Conservation (phyloP, 164 flowering plant species). For the Tetrastigma voinierianum region DNA sequence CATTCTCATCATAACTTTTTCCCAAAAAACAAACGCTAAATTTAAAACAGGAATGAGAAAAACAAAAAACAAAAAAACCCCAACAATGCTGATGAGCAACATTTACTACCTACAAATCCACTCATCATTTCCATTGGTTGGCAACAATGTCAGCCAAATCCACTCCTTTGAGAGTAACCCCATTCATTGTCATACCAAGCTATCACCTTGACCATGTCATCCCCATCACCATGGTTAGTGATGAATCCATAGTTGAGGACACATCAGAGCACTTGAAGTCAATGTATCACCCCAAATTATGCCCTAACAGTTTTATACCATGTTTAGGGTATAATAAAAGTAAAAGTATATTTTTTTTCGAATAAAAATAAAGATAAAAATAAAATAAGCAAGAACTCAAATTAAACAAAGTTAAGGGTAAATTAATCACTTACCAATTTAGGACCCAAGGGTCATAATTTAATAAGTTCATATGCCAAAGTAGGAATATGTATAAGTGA, state of each 20-base stretch:
- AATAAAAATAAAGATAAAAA: no score
- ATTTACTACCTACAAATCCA: background rate
- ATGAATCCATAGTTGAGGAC: constrained; percentile 84
- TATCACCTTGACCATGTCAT: constrained; percentile 95
- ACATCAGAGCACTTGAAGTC: constrained; percentile 89
- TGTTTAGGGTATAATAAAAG: no score
- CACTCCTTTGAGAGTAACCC: constrained; percentile 95
- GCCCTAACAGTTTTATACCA: no score
- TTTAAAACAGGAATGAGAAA: background rate
- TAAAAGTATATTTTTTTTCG: no score
- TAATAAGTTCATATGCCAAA: no score
- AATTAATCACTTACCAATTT: no score
- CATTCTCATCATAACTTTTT: constrained; percentile 1
- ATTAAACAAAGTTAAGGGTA: no score
- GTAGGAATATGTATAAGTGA: no score
- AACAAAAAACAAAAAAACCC: background rate
- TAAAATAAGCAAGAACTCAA: no score
- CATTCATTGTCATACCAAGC: constrained; percentile 98
- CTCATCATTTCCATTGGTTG: constrained; percentile 68
- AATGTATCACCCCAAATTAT: no score
- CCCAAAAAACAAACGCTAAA: no score
- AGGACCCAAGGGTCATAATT: no score
- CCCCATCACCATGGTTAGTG: constrained; percentile 97
- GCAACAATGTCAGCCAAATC: constrained; percentile 94
- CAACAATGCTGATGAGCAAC: background rate